A percentile compares a stretch with the other conserved stretches of the same genome.
phyloP scores from a whole-genome alignment of 768 basidiomycete species.

The Panaeolus cyanescens region DNA sequence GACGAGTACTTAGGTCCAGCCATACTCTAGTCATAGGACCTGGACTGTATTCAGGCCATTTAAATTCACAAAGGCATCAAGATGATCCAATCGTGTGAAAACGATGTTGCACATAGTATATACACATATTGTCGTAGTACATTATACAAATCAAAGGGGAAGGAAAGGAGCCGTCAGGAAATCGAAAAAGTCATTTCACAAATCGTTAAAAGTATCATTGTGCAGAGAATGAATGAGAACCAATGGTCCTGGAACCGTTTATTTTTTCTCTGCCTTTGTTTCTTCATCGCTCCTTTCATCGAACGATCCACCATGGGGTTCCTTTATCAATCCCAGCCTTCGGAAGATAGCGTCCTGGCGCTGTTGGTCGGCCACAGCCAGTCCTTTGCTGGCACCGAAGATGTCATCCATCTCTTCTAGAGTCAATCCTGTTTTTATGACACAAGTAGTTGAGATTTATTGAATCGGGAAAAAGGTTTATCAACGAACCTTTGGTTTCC shows the following conservation, averaged over 20 bases:
- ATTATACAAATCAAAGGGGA: too few relatives aligned
- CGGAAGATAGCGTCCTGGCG: constrained; percentile 53
- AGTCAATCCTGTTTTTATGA: constrained; percentile 40
- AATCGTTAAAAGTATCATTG: neutral
- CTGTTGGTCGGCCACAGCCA: constrained; percentile 57
- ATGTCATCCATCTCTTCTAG: constrained; percentile 83
- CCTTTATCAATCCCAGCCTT: constrained; percentile 57
- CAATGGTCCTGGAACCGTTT: too few relatives aligned
- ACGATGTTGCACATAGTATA: too few relatives aligned
- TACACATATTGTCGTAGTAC: too few relatives aligned
- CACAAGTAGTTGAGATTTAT: neutral
- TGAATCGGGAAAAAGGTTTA: neutral
- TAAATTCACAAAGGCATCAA: too few relatives aligned
- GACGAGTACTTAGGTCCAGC: neutral
- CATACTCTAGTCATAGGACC: constrained; percentile 1
- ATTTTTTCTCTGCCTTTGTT: neutral
- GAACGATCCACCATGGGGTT: constrained; percentile 4
- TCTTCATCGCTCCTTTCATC: constrained; percentile 22
- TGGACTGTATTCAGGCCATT: neutral
- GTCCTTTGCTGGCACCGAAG: constrained; percentile 59
- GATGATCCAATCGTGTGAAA: too few relatives aligned
- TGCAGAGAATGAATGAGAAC: neutral
- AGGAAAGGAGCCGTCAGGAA: too few relatives aligned
- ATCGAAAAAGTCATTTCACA: too few relatives aligned
- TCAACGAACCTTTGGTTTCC: constrained; percentile 64